phyloP scores from a whole-genome alignment of 495 filamentous ascomycete genomes.

The Podospora fimiseda region DNA sequence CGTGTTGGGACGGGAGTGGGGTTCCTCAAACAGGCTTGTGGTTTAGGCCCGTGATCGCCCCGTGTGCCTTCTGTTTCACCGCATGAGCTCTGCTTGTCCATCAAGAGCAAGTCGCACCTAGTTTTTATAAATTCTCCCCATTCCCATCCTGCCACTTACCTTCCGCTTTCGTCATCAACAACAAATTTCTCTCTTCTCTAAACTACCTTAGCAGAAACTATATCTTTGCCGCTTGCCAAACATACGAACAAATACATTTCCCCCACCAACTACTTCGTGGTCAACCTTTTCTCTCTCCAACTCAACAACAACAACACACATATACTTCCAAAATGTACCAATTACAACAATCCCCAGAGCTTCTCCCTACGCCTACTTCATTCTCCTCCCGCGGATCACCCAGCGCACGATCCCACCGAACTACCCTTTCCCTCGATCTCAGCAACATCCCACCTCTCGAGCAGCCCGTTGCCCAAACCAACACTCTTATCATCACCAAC shows the following conservation, averaged over 20 bases:
- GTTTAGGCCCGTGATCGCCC: slow-evolving; percentile 17
- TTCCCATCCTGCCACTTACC: slow-evolving; percentile 11
- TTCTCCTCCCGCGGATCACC: slow-evolving; percentile 24
- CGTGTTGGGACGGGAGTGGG: not conserved
- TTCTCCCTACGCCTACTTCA: slow-evolving; percentile 27
- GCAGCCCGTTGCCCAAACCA: slow-evolving; percentile 78
- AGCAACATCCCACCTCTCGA: slow-evolving; percentile 68
- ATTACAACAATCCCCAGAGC: slow-evolving; percentile 3
- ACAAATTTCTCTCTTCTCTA: no score
- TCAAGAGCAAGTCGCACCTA: not conserved
- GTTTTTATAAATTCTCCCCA: slow-evolving; percentile 6
- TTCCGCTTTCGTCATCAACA: slow-evolving; percentile 12
- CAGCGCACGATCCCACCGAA: slow-evolving; percentile 23
- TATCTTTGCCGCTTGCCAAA: not conserved
- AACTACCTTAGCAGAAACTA: not conserved
- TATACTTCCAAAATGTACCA: slow-evolving; percentile 4
- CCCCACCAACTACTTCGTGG: no score
- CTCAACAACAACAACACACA: not conserved
- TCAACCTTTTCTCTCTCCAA: no score
- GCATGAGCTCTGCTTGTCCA: not conserved
- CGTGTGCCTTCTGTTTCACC: slow-evolving; percentile 11
- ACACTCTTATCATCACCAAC: slow-evolving; percentile 92
- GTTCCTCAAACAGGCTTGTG: slow-evolving; percentile 6
- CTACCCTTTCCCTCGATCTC: slow-evolving; percentile 72
- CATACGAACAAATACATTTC: not conserved